These are phyloP conservation scores for Coemansia sp. DNA, from an alignment of 192 early-diverging fungal species.

Conservation along the genomic window DNA sequence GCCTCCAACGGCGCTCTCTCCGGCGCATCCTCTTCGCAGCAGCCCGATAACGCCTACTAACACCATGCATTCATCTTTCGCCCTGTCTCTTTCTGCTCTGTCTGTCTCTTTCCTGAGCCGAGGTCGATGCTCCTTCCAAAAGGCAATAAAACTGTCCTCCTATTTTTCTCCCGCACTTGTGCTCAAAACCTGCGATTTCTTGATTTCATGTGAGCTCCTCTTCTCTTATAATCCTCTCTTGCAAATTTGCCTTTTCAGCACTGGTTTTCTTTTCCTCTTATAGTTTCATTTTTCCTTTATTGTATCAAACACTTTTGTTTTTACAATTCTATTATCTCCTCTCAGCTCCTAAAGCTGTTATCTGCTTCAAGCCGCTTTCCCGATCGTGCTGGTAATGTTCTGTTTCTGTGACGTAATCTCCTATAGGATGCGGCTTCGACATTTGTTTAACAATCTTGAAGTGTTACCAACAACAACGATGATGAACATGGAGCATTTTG, in stretches of 20 bases:
- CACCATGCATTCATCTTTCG: neutral
- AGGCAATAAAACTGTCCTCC: neutral
- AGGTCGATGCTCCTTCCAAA: neutral
- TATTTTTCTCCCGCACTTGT: neutral
- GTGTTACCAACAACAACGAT: too few relatives aligned
- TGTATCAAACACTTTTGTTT: neutral
- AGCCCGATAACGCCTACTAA: neutral
- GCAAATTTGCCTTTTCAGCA: conserved; percentile 40
- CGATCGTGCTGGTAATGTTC: too few relatives aligned
- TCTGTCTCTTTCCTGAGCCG: neutral
- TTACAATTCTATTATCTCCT: neutral
- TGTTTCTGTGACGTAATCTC: too few relatives aligned
- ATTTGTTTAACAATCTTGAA: too few relatives aligned
- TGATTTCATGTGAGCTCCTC: neutral
- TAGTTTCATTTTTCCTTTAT: conserved; percentile 4
- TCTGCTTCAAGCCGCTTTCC: too few relatives aligned
- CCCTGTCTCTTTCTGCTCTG: too few relatives aligned
- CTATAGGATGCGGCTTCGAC: too few relatives aligned
- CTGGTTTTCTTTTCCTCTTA: conserved; percentile 14
- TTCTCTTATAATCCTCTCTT: neutral
- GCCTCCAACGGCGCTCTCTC: conserved; percentile 5
- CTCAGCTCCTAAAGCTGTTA: too few relatives aligned
- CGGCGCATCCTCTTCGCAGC: neutral
- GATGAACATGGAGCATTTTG: too few relatives aligned
- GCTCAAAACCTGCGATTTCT: neutral